Evolutionary conservation across 2,329 filamentous ascomycete species (phyloP), one percentile per base, ranked within the genome.

Genomic region (Neofusicoccum parvum): DNA sequence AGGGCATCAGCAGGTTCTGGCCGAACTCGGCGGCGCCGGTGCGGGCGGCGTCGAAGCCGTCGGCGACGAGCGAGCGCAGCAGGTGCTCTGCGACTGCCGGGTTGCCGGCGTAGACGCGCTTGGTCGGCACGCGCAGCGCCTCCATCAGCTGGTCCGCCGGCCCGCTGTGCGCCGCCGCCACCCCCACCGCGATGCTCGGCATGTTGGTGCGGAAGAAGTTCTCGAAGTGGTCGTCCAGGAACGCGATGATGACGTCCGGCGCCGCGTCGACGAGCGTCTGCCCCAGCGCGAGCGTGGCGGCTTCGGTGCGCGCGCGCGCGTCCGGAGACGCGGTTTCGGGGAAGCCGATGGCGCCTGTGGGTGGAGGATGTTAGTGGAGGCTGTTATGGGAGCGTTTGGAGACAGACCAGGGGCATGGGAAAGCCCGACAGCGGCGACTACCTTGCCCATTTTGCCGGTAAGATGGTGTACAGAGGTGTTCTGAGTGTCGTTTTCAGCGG

Each of bases 221-320:
- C 56, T 74, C 71, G 64, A 74, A 75, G 60, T 75, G 70, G 62
- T 73, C 72, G 58, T 75, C 72, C 1, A 75, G 71, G 58, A 74
- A 75, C 15, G 72, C 73, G 64, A 74, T 72, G 58, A 75, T 74
- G 45, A 73, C 68, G 65, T 74, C 69, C 2, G 72, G 72, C 59
- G 72, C 69, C 6, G 72, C 70, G n/a, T 68, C 67, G 43, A 69
- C 69, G 15, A 74, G 67, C 1, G 69, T 71, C 32, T 72, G 69
- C 34, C 71, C 73, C 10, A 74, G 70, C 37, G 69, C 70, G 17
- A 67, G 66, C 3, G 71, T 72, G n/a, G 73, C 72, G 12, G 65
- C 68, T 65, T 74, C 72, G 10, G 71, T 71, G 37, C 69, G 69
- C 34, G 64, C 65, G 11, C 73, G 67, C 15, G 69, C 69, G n/a